phyloP scores from a whole-genome alignment of 768 basidiomycete genomes.

The Pleurotus tuber-regium region DNA sequence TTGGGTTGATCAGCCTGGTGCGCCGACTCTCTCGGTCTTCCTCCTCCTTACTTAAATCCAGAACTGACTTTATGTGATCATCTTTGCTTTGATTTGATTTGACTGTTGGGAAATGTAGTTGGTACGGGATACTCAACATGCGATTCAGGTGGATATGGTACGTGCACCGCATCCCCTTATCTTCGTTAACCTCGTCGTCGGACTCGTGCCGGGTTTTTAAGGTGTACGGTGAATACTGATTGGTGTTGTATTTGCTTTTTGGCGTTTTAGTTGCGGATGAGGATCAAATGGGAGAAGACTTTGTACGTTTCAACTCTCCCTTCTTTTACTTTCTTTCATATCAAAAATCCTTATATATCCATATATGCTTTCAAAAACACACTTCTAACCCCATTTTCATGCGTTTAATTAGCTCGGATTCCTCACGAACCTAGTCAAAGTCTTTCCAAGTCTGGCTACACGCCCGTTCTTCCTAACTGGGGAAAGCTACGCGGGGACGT shows the following conservation, averaged over 20 bases:
- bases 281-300: constrained; percentile 61
- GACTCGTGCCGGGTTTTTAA: no score
- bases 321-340: no score
- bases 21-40: no score
- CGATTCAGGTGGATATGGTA: constrained; percentile 60
- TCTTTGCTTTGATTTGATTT: constrained; percentile 8
- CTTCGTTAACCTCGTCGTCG: no score
- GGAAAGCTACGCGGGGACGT: constrained; percentile 75
- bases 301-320: constrained; percentile 35
- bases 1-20: constrained; percentile 70
- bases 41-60: no score
- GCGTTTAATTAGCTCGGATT: constrained; percentile 87
- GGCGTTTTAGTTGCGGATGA: constrained; percentile 50
- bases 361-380: no score
- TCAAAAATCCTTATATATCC: no score
- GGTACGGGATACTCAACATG: constrained; percentile 62
- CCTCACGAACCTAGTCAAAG: constrained; percentile 65
- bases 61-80: no score
- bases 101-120: constrained; percentile 29
- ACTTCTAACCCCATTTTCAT: no score
- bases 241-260: background rate
- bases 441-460: constrained; percentile 66
- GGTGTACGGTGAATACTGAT: no score
- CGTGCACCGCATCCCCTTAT: constrained; percentile 15
- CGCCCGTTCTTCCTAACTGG: constrained; percentile 70